Base-by-base conservation (phyloP, 805 yeast genomes). In the Candida peoriensis region DNA sequence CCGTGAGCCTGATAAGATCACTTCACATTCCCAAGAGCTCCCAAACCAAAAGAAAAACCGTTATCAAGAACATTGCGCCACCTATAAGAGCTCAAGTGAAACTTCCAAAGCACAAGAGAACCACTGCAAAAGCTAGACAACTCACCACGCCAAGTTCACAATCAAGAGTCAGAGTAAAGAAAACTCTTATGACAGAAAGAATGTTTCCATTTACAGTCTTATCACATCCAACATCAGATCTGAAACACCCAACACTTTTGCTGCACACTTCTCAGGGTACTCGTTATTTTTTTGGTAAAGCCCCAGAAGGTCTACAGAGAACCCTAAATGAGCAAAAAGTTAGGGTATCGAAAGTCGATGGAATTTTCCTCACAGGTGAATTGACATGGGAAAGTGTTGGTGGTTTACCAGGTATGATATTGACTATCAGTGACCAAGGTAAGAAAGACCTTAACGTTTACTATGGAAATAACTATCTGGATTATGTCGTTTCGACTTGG, bases 381-480 rank as follows among this genome's bases (percentile, higher is more conserved):
- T 42, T 84, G 9, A 58, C 71, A 35, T 90, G 96, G 96, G 56
- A 70, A 6, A 69, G 80, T n/a, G 61, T 87, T 3, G 86, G 95
- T n/a, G 98, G 98, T 0, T 58, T 90, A 6, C 97, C 97, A 0
- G 98, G 98, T 0, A 61, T 86, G 48, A 74, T 90, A 32, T 61
- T 90, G 33, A 86, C 97, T 0, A 66, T 83, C 11, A 78, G 85
- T 37, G 96, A 87, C 47, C 83, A 86, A 47, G 88, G 87, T 2
- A 67, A 71, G 42, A 70, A 72, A 31, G 66, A 66, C 6, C 54
- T 84, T 24, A 68, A 68, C n/a, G 60, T 86, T 1, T 70, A 60
- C 47, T 72, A 76, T 32, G 74, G 79, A n/a, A 63, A 60, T 29
- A 53, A 63, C 3, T 51, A 75, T 20, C 37, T 73, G 15, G 65